Conservation (phyloP, 331 rosid genomes). For the Quercus lobata region DNA sequence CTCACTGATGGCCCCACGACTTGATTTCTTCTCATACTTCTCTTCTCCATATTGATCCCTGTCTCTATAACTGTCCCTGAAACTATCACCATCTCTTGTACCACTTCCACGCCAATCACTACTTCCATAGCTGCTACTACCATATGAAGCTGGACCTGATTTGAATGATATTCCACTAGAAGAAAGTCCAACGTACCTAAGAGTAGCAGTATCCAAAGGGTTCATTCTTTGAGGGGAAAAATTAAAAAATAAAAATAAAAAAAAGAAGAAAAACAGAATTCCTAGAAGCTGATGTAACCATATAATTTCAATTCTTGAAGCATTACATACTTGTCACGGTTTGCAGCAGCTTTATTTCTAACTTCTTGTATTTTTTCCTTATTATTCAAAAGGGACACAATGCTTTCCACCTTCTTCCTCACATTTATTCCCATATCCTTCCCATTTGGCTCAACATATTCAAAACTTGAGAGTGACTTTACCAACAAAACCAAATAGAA, state of each 20-base stretch:
- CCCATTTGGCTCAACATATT: slow-evolving; percentile 96
- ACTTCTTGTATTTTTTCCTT: slow-evolving; percentile 87
- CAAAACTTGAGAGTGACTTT: slow-evolving; percentile 88
- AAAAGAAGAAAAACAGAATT: background rate
- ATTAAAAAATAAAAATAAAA: background rate
- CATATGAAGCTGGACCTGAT: slow-evolving; percentile 55
- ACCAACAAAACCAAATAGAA: slow-evolving; percentile 26
- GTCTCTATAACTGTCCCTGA: slow-evolving; percentile 53
- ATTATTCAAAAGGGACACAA: slow-evolving; percentile 75
- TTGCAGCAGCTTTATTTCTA: slow-evolving; percentile 91
- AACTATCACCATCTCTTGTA: slow-evolving; percentile 43
- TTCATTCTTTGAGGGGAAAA: background rate
- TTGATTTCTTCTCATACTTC: slow-evolving; percentile 53
- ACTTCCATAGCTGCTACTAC: slow-evolving; percentile 64
- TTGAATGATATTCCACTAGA: slow-evolving; percentile 79
- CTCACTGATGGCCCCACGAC: slow-evolving; percentile 31
- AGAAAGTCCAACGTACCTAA: slow-evolving; percentile 91
- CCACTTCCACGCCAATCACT: slow-evolving; percentile 59
- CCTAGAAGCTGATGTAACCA: slow-evolving; percentile 2
- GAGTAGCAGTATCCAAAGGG: slow-evolving; percentile 23
- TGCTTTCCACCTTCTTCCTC: slow-evolving; percentile 86
- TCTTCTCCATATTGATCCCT: slow-evolving; percentile 54
- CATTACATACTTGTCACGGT: slow-evolving; percentile 80
- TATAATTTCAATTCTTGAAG: slow-evolving; percentile 11
- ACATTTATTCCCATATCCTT: slow-evolving; percentile 95